Evolutionary conservation across 1,284 basidiomycete species (phyloP).

Genomic region (Moesziomyces sp.): DNA sequence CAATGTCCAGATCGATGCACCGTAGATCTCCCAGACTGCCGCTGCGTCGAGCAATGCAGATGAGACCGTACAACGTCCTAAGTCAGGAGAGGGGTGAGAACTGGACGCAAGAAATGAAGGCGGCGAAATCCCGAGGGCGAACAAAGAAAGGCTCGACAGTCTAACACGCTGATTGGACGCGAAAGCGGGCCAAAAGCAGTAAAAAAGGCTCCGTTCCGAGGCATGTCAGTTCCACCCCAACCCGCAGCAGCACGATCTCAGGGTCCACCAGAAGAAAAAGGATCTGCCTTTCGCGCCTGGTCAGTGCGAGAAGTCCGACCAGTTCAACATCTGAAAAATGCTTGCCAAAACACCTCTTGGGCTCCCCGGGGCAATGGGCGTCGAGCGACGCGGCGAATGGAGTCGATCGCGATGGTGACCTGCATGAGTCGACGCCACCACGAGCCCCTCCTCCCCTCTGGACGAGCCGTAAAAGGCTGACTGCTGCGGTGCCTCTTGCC

Average conservation of each 20-base stretch:
- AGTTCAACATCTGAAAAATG: no score
- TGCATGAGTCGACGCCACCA: slow-evolving; percentile 15
- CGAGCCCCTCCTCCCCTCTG: background rate
- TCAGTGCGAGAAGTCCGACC: background rate
- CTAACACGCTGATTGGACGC: no score
- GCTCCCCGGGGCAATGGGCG: no score
- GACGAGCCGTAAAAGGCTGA: background rate
- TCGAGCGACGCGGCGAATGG: slow-evolving; percentile 11
- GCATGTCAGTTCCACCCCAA: background rate
- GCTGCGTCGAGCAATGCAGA: no score
- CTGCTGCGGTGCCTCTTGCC: background rate
- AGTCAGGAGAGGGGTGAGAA: no score
- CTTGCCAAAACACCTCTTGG: no score
- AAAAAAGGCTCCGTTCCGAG: background rate
- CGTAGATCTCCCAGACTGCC: no score
- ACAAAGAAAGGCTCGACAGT: no score
- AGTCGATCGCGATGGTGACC: slow-evolving; percentile 25
- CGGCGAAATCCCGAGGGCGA: no score
- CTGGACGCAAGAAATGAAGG: no score
- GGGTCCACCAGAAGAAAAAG: slow-evolving; percentile 13
- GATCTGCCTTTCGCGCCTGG: background rate
- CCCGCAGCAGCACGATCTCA: background rate
- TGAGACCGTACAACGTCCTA: no score
- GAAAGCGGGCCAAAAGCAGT: background rate
- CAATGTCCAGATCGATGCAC: background rate